Evolutionary conservation across 305 asterid species (phyloP).

Genomic region (Fraxinus paxiana): DNA sequence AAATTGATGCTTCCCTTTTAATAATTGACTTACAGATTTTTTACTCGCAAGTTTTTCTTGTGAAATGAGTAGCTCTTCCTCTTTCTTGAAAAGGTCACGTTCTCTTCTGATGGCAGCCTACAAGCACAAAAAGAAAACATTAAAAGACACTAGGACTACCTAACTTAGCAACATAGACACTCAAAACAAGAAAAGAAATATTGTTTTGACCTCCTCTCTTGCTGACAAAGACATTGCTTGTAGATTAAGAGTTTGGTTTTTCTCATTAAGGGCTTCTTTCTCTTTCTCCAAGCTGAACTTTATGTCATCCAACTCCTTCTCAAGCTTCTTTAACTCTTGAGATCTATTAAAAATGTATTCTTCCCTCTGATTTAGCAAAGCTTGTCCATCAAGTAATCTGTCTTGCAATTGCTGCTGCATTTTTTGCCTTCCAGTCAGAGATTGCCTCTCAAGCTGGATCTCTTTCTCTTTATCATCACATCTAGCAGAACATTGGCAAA

Average conservation of each 20-base stretch:
- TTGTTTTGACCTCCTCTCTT: constrained; percentile 68
- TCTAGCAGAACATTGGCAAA: constrained; percentile 36
- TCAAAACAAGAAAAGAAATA: neutral
- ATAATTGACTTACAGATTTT: constrained; percentile 63
- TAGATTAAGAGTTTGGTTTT: constrained; percentile 48
- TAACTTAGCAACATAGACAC: constrained; percentile 18
- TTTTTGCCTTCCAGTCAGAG: constrained; percentile 70
- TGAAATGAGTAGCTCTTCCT: constrained; percentile 61
- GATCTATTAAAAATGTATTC: constrained; percentile 59
- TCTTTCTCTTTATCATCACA: constrained; percentile 81
- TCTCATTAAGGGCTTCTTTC: constrained; percentile 44
- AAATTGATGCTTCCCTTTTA: neutral
- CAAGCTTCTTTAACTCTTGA: constrained; percentile 57
- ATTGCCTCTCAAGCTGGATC: constrained; percentile 70
- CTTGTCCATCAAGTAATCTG: constrained; percentile 74
- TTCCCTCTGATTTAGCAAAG: constrained; percentile 80
- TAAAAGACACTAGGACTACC: constrained; percentile 5
- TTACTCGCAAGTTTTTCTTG: constrained; percentile 60
- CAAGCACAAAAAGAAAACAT: neutral
- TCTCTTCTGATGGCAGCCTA: constrained; percentile 66
- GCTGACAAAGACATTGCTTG: constrained; percentile 54
- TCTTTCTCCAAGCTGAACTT: constrained; percentile 56
- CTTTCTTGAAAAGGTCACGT: constrained; percentile 57
- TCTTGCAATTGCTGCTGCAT: constrained; percentile 69
- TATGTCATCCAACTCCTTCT: constrained; percentile 60